These are phyloP conservation scores for Trametes cinnabarina DNA, from an alignment of 768 basidiomycete species.

Conservation along the genomic window DNA sequence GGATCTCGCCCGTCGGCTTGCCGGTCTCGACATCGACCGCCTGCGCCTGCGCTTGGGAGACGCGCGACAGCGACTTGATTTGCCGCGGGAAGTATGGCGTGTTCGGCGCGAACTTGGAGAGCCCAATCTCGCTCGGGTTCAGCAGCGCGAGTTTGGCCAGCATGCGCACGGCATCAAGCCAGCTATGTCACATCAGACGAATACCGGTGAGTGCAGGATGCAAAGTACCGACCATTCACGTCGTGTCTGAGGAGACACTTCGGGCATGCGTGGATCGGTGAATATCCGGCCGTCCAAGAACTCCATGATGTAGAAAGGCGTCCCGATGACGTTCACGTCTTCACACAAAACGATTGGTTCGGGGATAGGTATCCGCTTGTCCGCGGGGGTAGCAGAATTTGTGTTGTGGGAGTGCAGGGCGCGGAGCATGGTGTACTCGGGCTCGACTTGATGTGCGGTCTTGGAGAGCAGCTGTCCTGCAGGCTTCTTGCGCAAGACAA, in stretches of 20 bases:
- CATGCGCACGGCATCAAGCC: constrained; percentile 71
- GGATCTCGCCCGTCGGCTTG: constrained; percentile 65
- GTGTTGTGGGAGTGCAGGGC: constrained; percentile 77
- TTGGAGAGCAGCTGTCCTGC: constrained; percentile 81
- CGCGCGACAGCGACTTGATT: constrained; percentile 80
- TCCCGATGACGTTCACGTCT: constrained; percentile 74
- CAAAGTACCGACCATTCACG: constrained; percentile 83
- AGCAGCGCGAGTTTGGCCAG: constrained; percentile 69
- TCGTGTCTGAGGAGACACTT: constrained; percentile 58
- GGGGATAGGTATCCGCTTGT: constrained; percentile 75
- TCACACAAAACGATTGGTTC: constrained; percentile 81
- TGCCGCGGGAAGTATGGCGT: constrained; percentile 91
- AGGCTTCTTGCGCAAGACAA: constrained; percentile 92
- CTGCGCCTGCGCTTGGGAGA: constrained; percentile 76
- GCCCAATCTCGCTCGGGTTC: constrained; percentile 61
- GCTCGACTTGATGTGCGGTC: constrained; percentile 94
- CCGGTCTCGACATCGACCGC: constrained; percentile 64
- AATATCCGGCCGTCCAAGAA: constrained; percentile 94
- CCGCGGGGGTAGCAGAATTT: constrained; percentile 45
- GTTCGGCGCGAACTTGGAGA: constrained; percentile 67
- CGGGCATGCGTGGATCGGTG: constrained; percentile 76
- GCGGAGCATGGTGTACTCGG: constrained; percentile 80
- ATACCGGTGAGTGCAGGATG: too few relatives aligned
- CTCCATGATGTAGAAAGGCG: constrained; percentile 96
- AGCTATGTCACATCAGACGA: too few relatives aligned